Conservation (phyloP, 2,329 filamentous ascomycete species). For the Penicillium crustosum region DNA sequence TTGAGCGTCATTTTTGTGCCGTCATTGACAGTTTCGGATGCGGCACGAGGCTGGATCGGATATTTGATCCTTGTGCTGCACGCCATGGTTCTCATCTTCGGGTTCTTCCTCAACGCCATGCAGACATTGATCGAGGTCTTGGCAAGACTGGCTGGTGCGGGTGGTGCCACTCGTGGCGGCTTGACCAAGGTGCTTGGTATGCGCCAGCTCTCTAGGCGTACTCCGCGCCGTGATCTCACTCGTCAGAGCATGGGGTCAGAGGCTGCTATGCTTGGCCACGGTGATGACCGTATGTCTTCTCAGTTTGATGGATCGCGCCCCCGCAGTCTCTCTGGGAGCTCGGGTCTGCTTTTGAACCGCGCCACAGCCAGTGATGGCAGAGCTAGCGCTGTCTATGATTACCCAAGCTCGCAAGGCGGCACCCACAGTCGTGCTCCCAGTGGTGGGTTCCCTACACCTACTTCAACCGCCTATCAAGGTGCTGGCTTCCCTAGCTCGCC, state of each 20-base stretch:
- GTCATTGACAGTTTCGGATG: constrained; percentile 73
- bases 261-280: constrained; percentile 72
- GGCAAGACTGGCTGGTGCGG: constrained; percentile 78
- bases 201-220: constrained; percentile 77
- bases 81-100: constrained; percentile 79
- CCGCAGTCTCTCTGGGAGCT: constrained; percentile 62
- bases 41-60: constrained; percentile 88
- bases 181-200: constrained; percentile 87
- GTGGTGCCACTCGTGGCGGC: constrained; percentile 73
- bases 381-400: constrained; percentile 56
- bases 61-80: constrained; percentile 88
- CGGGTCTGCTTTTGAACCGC: constrained; percentile 60
- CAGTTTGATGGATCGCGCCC: constrained; percentile 55
- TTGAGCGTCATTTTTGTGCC: constrained; percentile 83
- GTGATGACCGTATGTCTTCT: constrained; percentile 63
- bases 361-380: constrained; percentile 46
- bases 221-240: constrained; percentile 63
- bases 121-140: constrained; percentile 88
- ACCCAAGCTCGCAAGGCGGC: constrained; percentile 47
- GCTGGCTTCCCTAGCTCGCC: constrained; percentile 50
- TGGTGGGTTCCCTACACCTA: constrained; percentile 65
- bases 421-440: constrained; percentile 56
- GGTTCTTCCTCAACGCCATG: constrained; percentile 87
- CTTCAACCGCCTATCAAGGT: constrained; percentile 75
- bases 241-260: constrained; percentile 81